Conservation (phyloP, 2,329 filamentous ascomycete species). For the Fusarium austroafricanum region DNA sequence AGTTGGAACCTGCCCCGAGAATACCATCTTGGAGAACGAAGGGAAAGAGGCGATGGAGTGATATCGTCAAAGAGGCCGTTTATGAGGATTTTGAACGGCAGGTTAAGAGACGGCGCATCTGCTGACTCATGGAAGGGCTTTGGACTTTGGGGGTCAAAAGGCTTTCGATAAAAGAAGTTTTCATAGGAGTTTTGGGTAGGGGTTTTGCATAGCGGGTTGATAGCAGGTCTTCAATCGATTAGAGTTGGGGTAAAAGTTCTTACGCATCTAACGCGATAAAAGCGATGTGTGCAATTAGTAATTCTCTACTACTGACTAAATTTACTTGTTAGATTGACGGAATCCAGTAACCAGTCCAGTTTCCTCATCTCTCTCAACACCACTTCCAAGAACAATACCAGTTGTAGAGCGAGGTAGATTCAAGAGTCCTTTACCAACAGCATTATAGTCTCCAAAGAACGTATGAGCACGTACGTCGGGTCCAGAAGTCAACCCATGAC, state of each 20-base stretch:
- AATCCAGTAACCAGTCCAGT: slow-evolving; percentile 55
- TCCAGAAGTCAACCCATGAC: slow-evolving; percentile 62
- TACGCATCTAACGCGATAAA: not conserved
- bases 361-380: slow-evolving; percentile 53
- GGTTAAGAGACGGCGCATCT: not conserved
- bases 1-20: not conserved
- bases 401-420: slow-evolving; percentile 49
- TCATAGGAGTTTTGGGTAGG: too few species aligned
- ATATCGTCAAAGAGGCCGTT: not conserved
- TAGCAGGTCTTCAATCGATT: too few species aligned
- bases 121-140: not conserved
- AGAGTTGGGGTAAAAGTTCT: not conserved
- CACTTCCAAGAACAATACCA: slow-evolving; percentile 59
- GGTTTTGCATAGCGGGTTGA: too few species aligned
- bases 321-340: slow-evolving; percentile 5
- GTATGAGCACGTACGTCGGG: slow-evolving; percentile 58
- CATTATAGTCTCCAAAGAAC: slow-evolving; percentile 66
- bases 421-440: slow-evolving; percentile 56
- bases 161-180: too few species aligned
- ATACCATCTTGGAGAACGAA: not conserved
- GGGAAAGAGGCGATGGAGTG: not conserved
- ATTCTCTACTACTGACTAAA: not conserved
- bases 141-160: too few species aligned
- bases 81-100: not conserved
- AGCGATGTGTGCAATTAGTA: not conserved